A percentile compares a stretch with the other conserved stretches of the same genome.
Evolutionary conservation across 768 basidiomycete species (phyloP).

Genomic region (Lentinula boryana): DNA sequence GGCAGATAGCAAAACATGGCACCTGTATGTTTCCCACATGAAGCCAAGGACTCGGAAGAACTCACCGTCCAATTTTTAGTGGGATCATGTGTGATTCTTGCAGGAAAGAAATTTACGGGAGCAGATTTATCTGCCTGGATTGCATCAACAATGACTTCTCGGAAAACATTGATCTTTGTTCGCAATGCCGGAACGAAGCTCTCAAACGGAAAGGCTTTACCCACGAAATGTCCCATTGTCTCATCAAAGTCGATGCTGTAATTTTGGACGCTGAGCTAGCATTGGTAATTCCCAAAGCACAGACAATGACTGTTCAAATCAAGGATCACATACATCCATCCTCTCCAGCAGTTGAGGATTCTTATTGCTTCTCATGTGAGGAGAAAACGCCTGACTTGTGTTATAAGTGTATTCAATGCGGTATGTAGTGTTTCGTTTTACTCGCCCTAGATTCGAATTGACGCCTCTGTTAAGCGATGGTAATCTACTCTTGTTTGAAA

Average conservation of each 20-base stretch:
- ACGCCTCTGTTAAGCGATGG: neutral
- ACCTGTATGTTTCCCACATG: neutral
- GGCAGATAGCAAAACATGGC: neutral
- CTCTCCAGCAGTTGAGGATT: neutral
- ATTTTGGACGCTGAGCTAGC: slow-evolving; percentile 1
- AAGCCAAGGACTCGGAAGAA: neutral
- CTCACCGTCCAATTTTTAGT: neutral
- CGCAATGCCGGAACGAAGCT: neutral
- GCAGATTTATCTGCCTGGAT: neutral
- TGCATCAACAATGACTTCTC: slow-evolving; percentile 1
- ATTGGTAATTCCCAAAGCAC: neutral
- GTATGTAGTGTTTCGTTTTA: neutral
- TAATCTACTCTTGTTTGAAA: neutral
- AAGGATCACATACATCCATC: neutral
- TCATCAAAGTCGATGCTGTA: neutral
- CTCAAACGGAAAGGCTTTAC: neutral
- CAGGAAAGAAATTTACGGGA: neutral
- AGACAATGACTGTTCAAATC: neutral
- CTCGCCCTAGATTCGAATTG: neutral
- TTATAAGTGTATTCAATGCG: neutral
- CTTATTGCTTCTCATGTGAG: neutral
- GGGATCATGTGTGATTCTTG: neutral
- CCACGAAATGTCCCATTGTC: neutral
- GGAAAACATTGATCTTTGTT: slow-evolving; percentile 2
- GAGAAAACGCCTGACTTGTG: too few species aligned